Base-by-base conservation (phyloP, 176 grass and related monocot genomes). In the Oropetium thomaeum region DNA sequence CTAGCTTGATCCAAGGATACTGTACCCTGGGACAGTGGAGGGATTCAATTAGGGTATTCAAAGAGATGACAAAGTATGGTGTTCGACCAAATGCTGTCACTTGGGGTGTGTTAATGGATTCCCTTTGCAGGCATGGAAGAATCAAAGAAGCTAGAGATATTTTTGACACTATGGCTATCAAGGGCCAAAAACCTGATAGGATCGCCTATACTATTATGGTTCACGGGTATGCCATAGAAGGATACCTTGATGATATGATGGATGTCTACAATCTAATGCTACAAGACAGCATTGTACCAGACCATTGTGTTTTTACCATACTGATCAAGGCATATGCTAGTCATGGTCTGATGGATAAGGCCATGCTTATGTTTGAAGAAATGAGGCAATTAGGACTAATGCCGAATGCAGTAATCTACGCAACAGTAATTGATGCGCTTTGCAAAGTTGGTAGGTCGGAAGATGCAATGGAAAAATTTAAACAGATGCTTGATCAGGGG, bases 91-190 rank as follows among this genome's bases (percentile, higher is more conserved):
- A 71, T 76, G 10, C 22, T 26, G 26, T 29, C n/a, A 81, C 25
- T 1, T 84, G 39, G 48, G 77, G 0, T 43, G 12, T 2, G 1
- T 40, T 86, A 1, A 83, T 82, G 45, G 16, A 8, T 28, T 75
- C 33, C 4, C 66, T 86, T 38, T 86, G 74, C 29, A 80, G 66
- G 48, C 22, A 87, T 37, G 49, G 53, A 10, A 32, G 65, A 80
- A 59, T 32, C 62, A 40, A 38, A 28, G n/a, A 90, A 60, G 63
- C 58, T 67, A 47, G 45, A 55, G 34, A 54, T 16, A 7, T 73
- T 41, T 66, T 87, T 51, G 52, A 82, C 69, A 34, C 69, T 1
- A 82, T 82, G 59, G 11, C 2, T 20, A 10, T 55, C 33, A 66
- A 45, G 37, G 79, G 70, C 20, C 79, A 20, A 10, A 71, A 53